A percentile compares a stretch with the other conserved stretches of the same genome.
Conservation (phyloP, 345 rosid genomes). For the Lepidium didymum region DNA sequence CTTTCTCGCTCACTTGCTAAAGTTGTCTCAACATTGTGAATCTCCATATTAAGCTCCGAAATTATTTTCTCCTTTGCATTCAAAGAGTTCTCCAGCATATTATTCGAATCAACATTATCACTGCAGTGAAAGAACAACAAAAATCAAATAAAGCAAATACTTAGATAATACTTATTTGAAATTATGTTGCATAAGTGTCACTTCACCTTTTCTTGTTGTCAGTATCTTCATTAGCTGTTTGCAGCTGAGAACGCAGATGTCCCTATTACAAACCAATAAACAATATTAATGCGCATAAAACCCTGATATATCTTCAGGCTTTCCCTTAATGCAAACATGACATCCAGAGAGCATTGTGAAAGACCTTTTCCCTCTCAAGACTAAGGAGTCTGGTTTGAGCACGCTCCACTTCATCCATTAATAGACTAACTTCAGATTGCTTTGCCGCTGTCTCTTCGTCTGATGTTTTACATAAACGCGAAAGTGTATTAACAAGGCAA, state of each 20-base stretch:
- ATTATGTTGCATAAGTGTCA: not conserved
- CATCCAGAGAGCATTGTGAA: not conserved
- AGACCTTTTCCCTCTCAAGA: conserved; percentile 96
- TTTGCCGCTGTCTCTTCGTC: conserved; percentile 92
- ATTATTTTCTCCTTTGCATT: conserved; percentile 90
- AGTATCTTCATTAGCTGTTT: conserved; percentile 78
- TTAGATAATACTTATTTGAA: not conserved
- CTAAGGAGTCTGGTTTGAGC: conserved; percentile 92
- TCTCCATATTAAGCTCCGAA: conserved; percentile 87
- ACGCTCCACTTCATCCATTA: conserved; percentile 99
- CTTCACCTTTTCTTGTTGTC: conserved; percentile 65
- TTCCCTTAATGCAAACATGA: conserved; percentile 3
- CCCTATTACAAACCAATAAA: conserved; percentile 46
- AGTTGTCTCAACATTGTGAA: conserved; percentile 75
- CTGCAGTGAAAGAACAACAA: conserved; percentile 36
- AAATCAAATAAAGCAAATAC: not conserved
- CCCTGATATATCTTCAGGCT: not conserved
- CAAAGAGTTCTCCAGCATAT: conserved; percentile 79
- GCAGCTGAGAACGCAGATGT: conserved; percentile 71
- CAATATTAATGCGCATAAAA: not conserved
- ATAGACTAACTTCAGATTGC: conserved; percentile 86
- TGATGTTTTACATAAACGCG: conserved; percentile 29
- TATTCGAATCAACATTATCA: conserved; percentile 66
- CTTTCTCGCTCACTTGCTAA: conserved; percentile 74
- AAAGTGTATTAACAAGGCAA: conserved; percentile 12